Base-by-base conservation (phyloP, 139 green algal genomes). In the Parachlorella kessleri region DNA sequence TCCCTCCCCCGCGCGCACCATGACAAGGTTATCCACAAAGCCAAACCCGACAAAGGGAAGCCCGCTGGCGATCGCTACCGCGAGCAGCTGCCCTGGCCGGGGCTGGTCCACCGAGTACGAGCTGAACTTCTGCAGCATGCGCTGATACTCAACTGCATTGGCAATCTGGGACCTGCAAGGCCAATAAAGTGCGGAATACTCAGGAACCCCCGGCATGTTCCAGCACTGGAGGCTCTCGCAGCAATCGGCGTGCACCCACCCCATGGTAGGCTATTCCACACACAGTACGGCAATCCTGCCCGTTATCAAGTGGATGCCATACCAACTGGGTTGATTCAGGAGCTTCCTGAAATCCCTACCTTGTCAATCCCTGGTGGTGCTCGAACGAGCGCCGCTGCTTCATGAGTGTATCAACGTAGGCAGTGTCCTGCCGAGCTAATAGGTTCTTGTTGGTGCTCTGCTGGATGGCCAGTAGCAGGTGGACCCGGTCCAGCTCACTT, bases 21-120 rank as follows among this genome's bases (percentile, higher is more conserved):
- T 93, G 77, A 91, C 84, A n/a, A 67, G 66, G 64, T 91, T 93
- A 74, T 93, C 88, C 1, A 88, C 38, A 59, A 90, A 81, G 1
- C 87, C 89, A 70, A 90, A 93, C 18, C 80, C 88, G 3, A 93
- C 70, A 73, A 93, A 93, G 4, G 90, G 90, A 14, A 93, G n/a
- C 4, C 80, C 87, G 6, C 71, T 68, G 6, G 88, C 85, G 1
- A 90, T 3, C 10, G 69, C 82, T 0, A 91, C 67, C 8, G 65
- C 59, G 10, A n/a, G 2, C 4, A 88, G 79, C 69, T 87, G 82
- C n/a, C 64, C 63, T 32, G 24, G 28, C 8, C n/a, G 65, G 40
- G 82, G 72, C 59, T 41, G 38, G 8, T 67, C 33, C 24, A 83
- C 75, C 7, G 72, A 72, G 36, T 78, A 74, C 3, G 21, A 65